Evolutionary conservation across 2,329 filamentous ascomycete species (phyloP), one percentile per base, ranked within the genome.

Genomic region (Venturia effusa): DNA sequence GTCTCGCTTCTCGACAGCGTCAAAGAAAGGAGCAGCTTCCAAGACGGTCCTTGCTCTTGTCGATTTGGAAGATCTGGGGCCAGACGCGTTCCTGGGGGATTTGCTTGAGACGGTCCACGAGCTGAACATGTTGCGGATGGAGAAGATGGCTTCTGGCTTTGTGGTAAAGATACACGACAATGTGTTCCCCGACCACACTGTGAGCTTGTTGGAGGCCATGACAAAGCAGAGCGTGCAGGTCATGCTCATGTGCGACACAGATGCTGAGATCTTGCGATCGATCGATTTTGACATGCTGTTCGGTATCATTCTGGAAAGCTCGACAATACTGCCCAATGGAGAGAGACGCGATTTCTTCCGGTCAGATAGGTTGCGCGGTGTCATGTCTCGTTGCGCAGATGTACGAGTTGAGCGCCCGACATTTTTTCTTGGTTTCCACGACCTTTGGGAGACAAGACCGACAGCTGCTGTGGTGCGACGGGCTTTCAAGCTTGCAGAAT

Each of bases 351-450:
- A 60, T 24, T 60, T 60, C 10, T 60, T 60, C 34, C 59, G 59
- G 1, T 40, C 59, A 4, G 59, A 60, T 22, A 32, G 59, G 27
- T 40, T 60, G 34, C 59, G 59, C 27, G 59, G 40, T 27, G 37
- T 60, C 8, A 60, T 60, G 59, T 32, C 59, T 27, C 59, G 40
- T 8, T 60, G 59, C 34, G 59, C 59, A 2, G 59, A 60, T 41
- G 15, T 37, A n/a, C 34, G 59, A n/a, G 34, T 60, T 15, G 59
- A 60, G 34, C 59, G 59, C 6, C 59, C 59, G 40, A 40, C 32
- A 24, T 60, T 60, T 24, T 60, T 60, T 17, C 37, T 60, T 24
- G 59, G 59, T 7, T 60, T 60, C 27, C 40, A 60, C 59, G 59
- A 60, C 34, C 59, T 39, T 40, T 60, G 59, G 59, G 37, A 60